Evolutionary conservation across 768 basidiomycete genomes (phyloP), one percentile per base, ranked within the genome.

Genomic region (Kwoniella heveanensis): DNA sequence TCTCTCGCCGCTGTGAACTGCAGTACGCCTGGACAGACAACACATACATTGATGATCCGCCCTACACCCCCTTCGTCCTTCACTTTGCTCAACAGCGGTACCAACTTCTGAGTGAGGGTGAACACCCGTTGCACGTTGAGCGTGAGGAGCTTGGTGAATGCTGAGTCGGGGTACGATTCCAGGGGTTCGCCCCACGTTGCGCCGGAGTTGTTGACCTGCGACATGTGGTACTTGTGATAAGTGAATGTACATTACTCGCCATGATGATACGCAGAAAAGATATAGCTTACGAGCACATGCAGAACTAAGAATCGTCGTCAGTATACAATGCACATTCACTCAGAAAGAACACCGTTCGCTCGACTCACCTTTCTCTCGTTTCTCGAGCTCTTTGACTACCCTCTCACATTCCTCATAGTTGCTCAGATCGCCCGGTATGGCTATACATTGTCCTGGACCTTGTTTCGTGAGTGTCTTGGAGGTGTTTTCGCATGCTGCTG

Each of bases 101-200:
- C 74, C 15, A 85, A 79, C 70, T 84, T 84, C 71, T 88, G 88
- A 8, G 85, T 87, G 29, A 88, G 72, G 0, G 85, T 87, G 73
- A 88, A 88, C 8, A 87, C 86, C 5, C 86, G 82, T 68, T 87
- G 86, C 21, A 88, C 70, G 77, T 88, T 88, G 48, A 88, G 76
- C 6, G 82, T 86, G 59, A 88, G 70, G 50, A 89, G 82, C 73
- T 88, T 88, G 10, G 83, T 83, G 73, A 85, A 88, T 8, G 85
- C 86, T 10, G 80, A 76, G 66, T 88, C 87, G 80, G 81, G 80
- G 62, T 80, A 82, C 5, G 65, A 64, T 17, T 69, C 75, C 56
- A 82, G 67, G 6, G 66, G 46, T 51, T 72, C 77, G 17, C 79
- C 80, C 79, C 80, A 79, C 62, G 77, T 78, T 15, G 66, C 78